Percentiles rank a stretch among this genome's conserved stretches.
Conservation (phyloP, 2,329 filamentous ascomycete genomes). For the Aspergillus sp. region DNA sequence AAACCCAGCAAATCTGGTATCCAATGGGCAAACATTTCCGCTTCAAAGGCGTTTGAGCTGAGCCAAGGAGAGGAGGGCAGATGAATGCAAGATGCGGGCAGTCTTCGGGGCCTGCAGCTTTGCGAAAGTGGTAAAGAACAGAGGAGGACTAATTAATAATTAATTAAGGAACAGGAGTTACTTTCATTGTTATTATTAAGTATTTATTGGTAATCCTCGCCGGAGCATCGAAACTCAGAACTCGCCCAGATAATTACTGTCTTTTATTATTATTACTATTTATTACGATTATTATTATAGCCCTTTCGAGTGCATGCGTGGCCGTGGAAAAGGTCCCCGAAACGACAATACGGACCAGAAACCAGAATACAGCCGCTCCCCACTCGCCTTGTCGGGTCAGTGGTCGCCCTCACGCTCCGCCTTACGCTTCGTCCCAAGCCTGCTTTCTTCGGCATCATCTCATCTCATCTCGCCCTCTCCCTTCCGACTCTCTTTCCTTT, state of each 20-base stretch:
- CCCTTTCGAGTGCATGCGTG: background rate
- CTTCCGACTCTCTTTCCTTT: slow-evolving; percentile 17
- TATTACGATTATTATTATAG: slow-evolving; percentile 8
- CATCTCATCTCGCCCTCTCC: slow-evolving; percentile 23
- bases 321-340: slow-evolving; percentile 21
- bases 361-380: slow-evolving; percentile 10
- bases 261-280: slow-evolving; percentile 8
- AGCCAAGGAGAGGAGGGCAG: background rate
- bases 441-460: slow-evolving; percentile 28
- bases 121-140: slow-evolving; percentile 5
- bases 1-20: slow-evolving; percentile 1
- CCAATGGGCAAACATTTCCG: slow-evolving; percentile 7
- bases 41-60: background rate
- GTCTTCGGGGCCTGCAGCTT: slow-evolving; percentile 8
- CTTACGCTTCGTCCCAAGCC: slow-evolving; percentile 19
- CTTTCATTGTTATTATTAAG: slow-evolving; percentile 10
- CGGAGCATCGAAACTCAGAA: slow-evolving; percentile 2
- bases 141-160: too few relatives aligned
- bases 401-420: slow-evolving; percentile 12
- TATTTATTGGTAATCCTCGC: slow-evolving; percentile 9
- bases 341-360: slow-evolving; percentile 16
- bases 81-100: background rate
- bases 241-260: background rate
- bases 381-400: slow-evolving; percentile 17
- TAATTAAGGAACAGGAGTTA: background rate